phyloP scores from a whole-genome alignment of 1,139 yeast species.

The Dujonia santamariae region DNA sequence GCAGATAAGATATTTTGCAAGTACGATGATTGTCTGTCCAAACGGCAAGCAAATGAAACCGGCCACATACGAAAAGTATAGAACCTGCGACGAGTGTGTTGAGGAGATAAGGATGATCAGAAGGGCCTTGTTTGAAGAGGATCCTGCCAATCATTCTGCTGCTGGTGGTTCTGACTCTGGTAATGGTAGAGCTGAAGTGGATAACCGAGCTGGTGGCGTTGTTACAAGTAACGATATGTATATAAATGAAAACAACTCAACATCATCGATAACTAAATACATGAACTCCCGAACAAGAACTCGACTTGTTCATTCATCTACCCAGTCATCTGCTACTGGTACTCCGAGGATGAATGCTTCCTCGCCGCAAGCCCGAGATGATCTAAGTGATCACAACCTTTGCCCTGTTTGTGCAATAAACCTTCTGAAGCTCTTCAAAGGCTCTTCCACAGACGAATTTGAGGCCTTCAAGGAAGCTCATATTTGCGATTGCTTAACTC shows the following conservation, averaged over 20 bases:
- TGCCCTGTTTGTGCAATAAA: constrained; percentile 46
- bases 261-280: constrained; percentile 24
- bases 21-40: constrained; percentile 33
- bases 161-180: neutral
- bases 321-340: constrained; percentile 18
- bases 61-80: constrained; percentile 31
- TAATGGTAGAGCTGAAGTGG: neutral
- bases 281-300: constrained; percentile 16
- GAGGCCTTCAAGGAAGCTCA: constrained; percentile 62
- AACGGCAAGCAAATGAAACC: constrained; percentile 23
- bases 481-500: constrained; percentile 63
- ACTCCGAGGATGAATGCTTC: constrained; percentile 7
- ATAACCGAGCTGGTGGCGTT: neutral
- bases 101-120: constrained; percentile 60
- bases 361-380: constrained; percentile 12
- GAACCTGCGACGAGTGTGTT: constrained; percentile 74
- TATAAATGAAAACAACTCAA: constrained; percentile 12
- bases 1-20: constrained; percentile 39
- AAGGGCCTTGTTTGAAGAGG: constrained; percentile 33
- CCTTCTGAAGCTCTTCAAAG: constrained; percentile 47
- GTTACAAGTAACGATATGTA: constrained; percentile 1
- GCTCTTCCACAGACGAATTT: constrained; percentile 24
- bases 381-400: constrained; percentile 31
- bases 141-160: constrained; percentile 1
- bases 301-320: constrained; percentile 24